Base-by-base conservation (phyloP, 768 basidiomycete genomes). In the Xerocomellus dryophilus region DNA sequence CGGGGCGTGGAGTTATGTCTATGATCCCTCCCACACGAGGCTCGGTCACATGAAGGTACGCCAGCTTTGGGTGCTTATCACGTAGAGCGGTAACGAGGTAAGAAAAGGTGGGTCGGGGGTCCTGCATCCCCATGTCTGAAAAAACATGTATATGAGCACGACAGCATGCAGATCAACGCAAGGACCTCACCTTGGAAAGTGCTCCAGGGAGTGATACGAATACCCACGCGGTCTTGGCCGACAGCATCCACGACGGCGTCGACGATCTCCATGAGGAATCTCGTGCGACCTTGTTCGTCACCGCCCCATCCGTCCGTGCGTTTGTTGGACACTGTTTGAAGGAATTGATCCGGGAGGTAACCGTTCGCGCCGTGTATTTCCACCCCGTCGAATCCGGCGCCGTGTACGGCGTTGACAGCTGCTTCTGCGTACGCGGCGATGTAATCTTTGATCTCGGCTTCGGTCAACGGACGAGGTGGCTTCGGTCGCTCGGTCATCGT, bases 231-330 rank as follows among this genome's bases (percentile, higher is more conserved):
- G 36, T 79, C 74, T 25, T 67, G 61, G 2, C 83, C 81, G 36
- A 82, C 66, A 2, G 73, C 76, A 1, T 70, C 58, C 11, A 64
- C 56, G 63, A n/a, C 12, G 23, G 25, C 43, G 5, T 43, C 10
- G 23, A 77, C 59, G 34, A 81, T 69, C 59, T 78, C 74, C n/a
- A 78, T 68, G 2, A 66, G 54, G 62, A 84, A 82, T 14, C 78
- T 68, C 1, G 70, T 62, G 9, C 82, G 64, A 50, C 79, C 79
- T 58, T 80, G 78, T 41, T 79, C 60, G 32, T 76, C 80, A 1
- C 88, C 87, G 0, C 88, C 88, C 65, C 85, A 90, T 48, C 75
- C 71, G 65, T 89, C 86, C 15, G 77, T 80, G 17, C 84, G 76
- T 14, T 73, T 59, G 66, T 71, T 57, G 34, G 46, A 53, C n/a